Conservation (phyloP, 805 yeast species). For the Lipomyces spencermartinsiae region DNA sequence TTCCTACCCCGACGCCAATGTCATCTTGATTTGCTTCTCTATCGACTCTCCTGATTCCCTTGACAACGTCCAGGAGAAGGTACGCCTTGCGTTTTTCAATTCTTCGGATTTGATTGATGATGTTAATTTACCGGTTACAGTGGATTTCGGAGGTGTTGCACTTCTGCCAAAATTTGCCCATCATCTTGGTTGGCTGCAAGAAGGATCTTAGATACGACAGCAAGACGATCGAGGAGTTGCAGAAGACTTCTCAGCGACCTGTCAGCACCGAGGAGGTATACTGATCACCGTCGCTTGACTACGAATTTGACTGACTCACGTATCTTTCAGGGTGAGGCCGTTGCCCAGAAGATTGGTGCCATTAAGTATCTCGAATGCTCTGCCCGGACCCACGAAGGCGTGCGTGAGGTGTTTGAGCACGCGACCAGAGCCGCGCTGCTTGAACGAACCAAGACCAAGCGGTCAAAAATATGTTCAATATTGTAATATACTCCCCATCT, state of each 20-base stretch:
- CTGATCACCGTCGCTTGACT: neutral
- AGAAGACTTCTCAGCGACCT: slow-evolving; percentile 78
- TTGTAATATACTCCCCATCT: slow-evolving; percentile 50
- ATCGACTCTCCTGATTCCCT: slow-evolving; percentile 90
- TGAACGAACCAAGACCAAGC: slow-evolving; percentile 62
- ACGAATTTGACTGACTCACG: neutral
- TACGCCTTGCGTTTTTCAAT: slow-evolving; percentile 9
- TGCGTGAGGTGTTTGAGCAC: slow-evolving; percentile 88
- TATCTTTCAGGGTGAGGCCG: slow-evolving; percentile 64
- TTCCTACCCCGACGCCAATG: slow-evolving; percentile 91
- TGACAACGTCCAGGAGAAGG: slow-evolving; percentile 89
- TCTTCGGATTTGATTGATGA: neutral
- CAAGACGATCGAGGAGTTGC: slow-evolving; percentile 73
- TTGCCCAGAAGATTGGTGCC: slow-evolving; percentile 90
- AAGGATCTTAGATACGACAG: slow-evolving; percentile 85
- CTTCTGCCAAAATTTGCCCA: slow-evolving; percentile 93
- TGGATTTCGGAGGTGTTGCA: slow-evolving; percentile 94
- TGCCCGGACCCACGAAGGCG: slow-evolving; percentile 89
- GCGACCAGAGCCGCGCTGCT: slow-evolving; percentile 90
- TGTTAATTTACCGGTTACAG: slow-evolving; percentile 30
- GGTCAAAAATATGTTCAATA: slow-evolving; percentile 68
- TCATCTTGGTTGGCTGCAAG: slow-evolving; percentile 91
- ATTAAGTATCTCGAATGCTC: slow-evolving; percentile 88
- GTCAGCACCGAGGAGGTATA: slow-evolving; percentile 69
- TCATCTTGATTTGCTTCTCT: slow-evolving; percentile 88